phyloP scores from a whole-genome alignment of 2,329 filamentous ascomycete genomes.

The Microcyclosporella mali region DNA sequence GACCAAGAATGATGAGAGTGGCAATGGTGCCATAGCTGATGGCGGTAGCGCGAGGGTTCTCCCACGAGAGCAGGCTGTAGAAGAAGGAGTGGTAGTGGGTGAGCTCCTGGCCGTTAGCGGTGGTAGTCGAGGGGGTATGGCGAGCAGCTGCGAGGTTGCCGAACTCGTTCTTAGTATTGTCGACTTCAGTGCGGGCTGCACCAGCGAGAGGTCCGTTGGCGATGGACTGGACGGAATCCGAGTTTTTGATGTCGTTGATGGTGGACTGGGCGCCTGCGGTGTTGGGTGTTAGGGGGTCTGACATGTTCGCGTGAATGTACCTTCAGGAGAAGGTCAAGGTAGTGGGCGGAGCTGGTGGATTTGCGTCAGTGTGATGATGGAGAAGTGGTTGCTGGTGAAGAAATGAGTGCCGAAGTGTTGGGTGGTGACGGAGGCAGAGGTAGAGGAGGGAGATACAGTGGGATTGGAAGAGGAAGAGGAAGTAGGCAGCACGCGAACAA shows the following conservation, averaged over 20 bases:
- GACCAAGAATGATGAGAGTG: conserved; percentile 55
- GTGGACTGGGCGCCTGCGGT: conserved; percentile 43
- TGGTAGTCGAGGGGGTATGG: conserved; percentile 47
- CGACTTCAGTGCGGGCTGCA: conserved; percentile 51
- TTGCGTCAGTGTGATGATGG: conserved; percentile 10
- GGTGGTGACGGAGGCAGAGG: not conserved
- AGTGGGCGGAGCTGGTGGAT: conserved; percentile 12
- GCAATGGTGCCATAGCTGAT: conserved; percentile 53
- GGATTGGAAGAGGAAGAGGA: not conserved
- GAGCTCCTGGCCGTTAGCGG: conserved; percentile 56
- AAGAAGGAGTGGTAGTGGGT: conserved; percentile 63
- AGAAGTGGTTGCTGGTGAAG: too few species aligned
- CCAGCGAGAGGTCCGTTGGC: conserved; percentile 51
- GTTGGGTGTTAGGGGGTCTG: conserved; percentile 11
- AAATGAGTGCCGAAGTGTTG: not conserved
- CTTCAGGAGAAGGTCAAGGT: conserved; percentile 9
- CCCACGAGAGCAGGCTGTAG: conserved; percentile 61
- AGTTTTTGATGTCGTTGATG: conserved; percentile 44
- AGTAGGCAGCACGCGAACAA: not conserved
- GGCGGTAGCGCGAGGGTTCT: conserved; percentile 58
- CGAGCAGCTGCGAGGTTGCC: conserved; percentile 51
- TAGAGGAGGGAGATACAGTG: conserved; percentile 1
- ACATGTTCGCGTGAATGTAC: too few species aligned
- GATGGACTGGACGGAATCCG: conserved; percentile 46
- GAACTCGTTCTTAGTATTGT: conserved; percentile 53